phyloP scores from a whole-genome alignment of 768 basidiomycete species.

The Amanita thiersii region DNA sequence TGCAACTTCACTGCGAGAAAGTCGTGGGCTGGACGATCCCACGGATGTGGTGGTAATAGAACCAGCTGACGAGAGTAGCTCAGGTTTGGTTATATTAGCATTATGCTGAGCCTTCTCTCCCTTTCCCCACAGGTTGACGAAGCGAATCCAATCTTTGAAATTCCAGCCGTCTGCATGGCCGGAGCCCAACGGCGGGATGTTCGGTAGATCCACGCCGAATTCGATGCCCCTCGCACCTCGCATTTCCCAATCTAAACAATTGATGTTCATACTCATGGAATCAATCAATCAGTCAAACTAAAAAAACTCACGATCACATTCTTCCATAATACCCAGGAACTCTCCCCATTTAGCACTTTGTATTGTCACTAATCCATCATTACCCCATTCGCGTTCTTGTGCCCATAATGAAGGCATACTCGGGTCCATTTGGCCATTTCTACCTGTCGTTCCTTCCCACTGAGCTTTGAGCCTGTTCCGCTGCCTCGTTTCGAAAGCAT shows the following conservation, averaged over 20 bases:
- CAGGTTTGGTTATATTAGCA: neutral
- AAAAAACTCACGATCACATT: slow-evolving; percentile 60
- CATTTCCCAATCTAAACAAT: slow-evolving; percentile 74
- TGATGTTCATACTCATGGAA: neutral
- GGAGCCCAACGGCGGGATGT: slow-evolving; percentile 35
- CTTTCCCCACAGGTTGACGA: slow-evolving; percentile 54
- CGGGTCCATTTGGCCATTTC: slow-evolving; percentile 6
- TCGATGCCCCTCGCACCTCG: slow-evolving; percentile 81
- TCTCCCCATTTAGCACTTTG: slow-evolving; percentile 94
- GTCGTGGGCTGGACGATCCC: no score
- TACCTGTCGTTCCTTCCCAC: slow-evolving; percentile 26
- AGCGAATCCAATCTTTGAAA: slow-evolving; percentile 55
- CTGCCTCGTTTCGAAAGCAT: slow-evolving; percentile 67
- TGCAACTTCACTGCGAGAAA: slow-evolving; percentile 14
- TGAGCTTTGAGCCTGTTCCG: slow-evolving; percentile 31
- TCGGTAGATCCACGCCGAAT: slow-evolving; percentile 51
- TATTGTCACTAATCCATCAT: slow-evolving; percentile 90
- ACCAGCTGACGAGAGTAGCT: neutral
- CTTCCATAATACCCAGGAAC: slow-evolving; percentile 84
- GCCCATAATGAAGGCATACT: slow-evolving; percentile 33
- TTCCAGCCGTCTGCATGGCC: slow-evolving; percentile 33
- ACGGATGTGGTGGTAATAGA: neutral
- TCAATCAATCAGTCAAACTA: neutral
- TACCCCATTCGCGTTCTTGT: slow-evolving; percentile 60
- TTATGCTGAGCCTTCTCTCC: slow-evolving; percentile 35